These are phyloP conservation scores for Astragalus glycyphyllos DNA, from an alignment of 306 rosid genomes.

Conservation along the genomic window DNA sequence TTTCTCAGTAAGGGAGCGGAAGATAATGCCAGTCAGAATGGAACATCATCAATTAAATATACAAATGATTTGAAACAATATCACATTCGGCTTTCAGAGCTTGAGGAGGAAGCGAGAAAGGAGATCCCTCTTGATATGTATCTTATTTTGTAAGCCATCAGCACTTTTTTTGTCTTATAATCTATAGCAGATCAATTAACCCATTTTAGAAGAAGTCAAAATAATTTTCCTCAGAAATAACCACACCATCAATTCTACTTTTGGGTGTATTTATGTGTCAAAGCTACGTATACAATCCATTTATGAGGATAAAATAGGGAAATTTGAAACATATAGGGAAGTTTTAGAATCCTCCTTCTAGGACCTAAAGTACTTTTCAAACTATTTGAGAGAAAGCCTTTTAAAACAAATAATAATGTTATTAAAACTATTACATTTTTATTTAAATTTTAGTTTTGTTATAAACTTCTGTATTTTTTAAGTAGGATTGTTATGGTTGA, in stretches of 20 bases:
- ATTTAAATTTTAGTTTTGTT: too few relatives aligned
- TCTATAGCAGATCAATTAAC: constrained; percentile 25
- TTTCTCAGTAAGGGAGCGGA: constrained; percentile 60
- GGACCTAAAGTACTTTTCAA: too few relatives aligned
- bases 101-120: constrained; percentile 87
- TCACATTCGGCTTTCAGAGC: constrained; percentile 68
- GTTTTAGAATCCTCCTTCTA: constrained; percentile 8
- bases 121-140: constrained; percentile 91
- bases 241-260: constrained; percentile 15
- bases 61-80: constrained; percentile 82
- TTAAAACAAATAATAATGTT: too few relatives aligned
- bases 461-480: too few relatives aligned
- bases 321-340: constrained; percentile 7
- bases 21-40: constrained; percentile 58
- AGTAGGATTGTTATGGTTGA: too few relatives aligned
- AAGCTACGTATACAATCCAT: constrained; percentile 14
- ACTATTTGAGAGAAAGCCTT: too few relatives aligned
- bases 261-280: constrained; percentile 26
- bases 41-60: constrained; percentile 57
- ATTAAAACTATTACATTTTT: too few relatives aligned
- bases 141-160: constrained; percentile 78
- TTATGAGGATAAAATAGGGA: constrained; percentile 31
- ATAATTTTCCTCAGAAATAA: constrained; percentile 5
- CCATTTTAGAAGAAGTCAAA: constrained; percentile 16
- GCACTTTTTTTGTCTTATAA: constrained; percentile 29